These are phyloP conservation scores for Termitomyces sp. DNA, from an alignment of 768 basidiomycete genomes.

Conservation along the genomic window DNA sequence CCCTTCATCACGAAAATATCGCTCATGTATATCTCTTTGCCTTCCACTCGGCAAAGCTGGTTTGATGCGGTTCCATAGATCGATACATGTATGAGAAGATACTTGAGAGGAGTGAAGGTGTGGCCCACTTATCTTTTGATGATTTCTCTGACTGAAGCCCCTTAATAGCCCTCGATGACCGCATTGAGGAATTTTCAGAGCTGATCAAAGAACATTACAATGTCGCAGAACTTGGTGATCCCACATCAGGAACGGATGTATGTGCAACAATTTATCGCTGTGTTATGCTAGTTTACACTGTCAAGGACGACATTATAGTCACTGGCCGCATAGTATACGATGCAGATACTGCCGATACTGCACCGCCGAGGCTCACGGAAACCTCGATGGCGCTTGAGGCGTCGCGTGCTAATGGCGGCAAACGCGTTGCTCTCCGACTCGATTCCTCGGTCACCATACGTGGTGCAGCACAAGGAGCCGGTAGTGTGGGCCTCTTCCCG, in stretches of 20 bases:
- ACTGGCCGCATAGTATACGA: constrained; percentile 78
- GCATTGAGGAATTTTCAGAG: constrained; percentile 85
- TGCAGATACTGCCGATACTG: constrained; percentile 45
- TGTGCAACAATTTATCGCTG: constrained; percentile 14
- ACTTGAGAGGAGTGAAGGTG: constrained; percentile 80
- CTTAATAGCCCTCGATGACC: constrained; percentile 69
- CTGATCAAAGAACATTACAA: constrained; percentile 68
- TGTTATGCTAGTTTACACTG: constrained; percentile 1
- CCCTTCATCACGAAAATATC: constrained; percentile 36
- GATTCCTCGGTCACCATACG: constrained; percentile 62
- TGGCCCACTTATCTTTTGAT: constrained; percentile 5
- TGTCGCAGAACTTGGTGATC: constrained; percentile 77
- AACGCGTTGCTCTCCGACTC: constrained; percentile 70
- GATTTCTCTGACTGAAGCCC: constrained; percentile 4
- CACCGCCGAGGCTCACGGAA: constrained; percentile 67
- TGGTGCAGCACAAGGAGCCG: constrained; percentile 57
- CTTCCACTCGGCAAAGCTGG: not conserved
- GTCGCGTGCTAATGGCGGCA: constrained; percentile 67
- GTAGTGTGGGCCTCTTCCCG: constrained; percentile 77
- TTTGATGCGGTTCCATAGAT: constrained; percentile 37
- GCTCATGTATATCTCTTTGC: constrained; percentile 50
- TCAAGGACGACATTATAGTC: constrained; percentile 60
- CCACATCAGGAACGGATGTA: constrained; percentile 42
- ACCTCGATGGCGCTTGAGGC: constrained; percentile 76
- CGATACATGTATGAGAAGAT: constrained; percentile 96